Evolutionary conservation across 192 early-diverging fungal genomes (phyloP).

Genomic region (Backusella morwellensis): DNA sequence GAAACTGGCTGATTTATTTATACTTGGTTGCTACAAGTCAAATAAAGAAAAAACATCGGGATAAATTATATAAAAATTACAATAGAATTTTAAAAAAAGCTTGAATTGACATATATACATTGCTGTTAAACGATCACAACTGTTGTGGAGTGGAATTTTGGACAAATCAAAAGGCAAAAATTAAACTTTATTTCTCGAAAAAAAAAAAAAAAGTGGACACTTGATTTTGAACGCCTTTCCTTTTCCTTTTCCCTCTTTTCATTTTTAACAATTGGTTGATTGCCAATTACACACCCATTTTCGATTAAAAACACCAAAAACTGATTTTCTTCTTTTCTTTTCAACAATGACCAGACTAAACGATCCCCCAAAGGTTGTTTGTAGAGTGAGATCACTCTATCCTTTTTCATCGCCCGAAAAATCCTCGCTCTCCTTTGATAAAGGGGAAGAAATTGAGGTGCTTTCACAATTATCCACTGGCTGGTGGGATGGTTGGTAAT

Average conservation of each 20-base stretch:
- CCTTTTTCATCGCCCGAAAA: conserved; percentile 80
- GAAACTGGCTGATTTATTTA: background rate
- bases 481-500: conserved; percentile 93
- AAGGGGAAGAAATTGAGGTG: conserved; percentile 89
- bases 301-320: background rate
- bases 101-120: background rate
- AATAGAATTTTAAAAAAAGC: background rate
- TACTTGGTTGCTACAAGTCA: background rate
- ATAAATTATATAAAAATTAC: background rate
- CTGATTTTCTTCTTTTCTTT: background rate
- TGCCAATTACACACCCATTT: background rate
- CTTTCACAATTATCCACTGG: conserved; percentile 86
- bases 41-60: background rate
- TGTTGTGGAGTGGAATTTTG: background rate
- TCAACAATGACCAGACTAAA: background rate
- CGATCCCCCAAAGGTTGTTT: conserved; percentile 26
- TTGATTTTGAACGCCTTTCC: background rate
- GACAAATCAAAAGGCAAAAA: conserved; percentile 9
- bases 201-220: background rate
- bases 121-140: background rate
- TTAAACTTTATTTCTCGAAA: conserved; percentile 8
- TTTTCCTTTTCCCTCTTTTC: conserved; percentile 6
- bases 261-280: conserved; percentile 1
- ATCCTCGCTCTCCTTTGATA: conserved; percentile 77
- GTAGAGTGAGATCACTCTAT: conserved; percentile 72